Evolutionary conservation across 2,329 filamentous ascomycete species (phyloP).

Genomic region (Pestalotiopsis sp.): DNA sequence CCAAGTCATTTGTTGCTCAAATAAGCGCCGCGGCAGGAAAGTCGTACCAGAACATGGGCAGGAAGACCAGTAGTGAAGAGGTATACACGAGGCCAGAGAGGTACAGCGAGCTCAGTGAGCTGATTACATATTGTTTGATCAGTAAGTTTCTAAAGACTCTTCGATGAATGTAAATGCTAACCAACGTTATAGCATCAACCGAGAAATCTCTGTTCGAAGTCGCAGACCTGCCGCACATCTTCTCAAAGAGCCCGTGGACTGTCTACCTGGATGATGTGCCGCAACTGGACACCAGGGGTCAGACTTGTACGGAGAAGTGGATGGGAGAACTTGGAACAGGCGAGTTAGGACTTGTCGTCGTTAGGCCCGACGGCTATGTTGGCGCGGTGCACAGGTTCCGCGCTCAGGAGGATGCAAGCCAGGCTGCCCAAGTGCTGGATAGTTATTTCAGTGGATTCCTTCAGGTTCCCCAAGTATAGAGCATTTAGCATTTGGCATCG

Average conservation of each 20-base stretch:
- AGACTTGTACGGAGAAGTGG: constrained; percentile 27
- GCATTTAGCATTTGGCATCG: background rate
- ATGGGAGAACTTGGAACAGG: constrained; percentile 21
- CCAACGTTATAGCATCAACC: constrained; percentile 22
- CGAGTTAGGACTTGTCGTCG: constrained; percentile 23
- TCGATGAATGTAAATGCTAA: background rate
- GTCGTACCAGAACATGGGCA: constrained; percentile 62
- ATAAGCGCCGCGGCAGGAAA: constrained; percentile 58
- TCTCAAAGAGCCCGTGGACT: constrained; percentile 25
- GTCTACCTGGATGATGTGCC: constrained; percentile 29
- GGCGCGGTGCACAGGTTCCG: constrained; percentile 26
- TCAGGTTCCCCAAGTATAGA: constrained; percentile 39
- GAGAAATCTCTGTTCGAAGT: constrained; percentile 25
- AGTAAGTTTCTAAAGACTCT: constrained; percentile 44
- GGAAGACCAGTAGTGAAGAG: constrained; percentile 59
- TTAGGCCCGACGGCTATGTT: constrained; percentile 29
- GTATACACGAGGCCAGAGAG: constrained; percentile 66
- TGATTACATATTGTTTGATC: constrained; percentile 70
- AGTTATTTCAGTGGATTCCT: constrained; percentile 56
- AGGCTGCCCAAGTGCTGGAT: constrained; percentile 56
- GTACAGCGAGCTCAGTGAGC: constrained; percentile 66
- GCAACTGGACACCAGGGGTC: constrained; percentile 24
- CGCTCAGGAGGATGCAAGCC: constrained; percentile 41
- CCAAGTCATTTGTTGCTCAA: constrained; percentile 57
- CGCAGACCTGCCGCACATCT: constrained; percentile 23